Conservation (phyloP, 2,329 filamentous ascomycete genomes). For the Didymella pomorum region DNA sequence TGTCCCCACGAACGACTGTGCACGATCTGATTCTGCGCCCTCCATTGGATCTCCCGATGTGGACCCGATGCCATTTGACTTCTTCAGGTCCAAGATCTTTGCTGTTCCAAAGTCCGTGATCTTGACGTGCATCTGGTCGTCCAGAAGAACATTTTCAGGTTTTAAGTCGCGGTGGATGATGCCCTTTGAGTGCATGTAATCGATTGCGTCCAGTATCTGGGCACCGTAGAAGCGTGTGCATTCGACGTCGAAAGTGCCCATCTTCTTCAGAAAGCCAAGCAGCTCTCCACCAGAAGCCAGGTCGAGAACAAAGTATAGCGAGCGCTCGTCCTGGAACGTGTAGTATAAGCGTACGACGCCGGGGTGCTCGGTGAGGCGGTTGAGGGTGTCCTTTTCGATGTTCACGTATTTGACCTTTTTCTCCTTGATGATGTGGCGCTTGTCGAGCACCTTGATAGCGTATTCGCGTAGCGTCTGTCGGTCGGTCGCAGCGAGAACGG, state of each 20-base stretch:
- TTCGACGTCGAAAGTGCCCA: conserved; percentile 92
- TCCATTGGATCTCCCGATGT: conserved; percentile 61
- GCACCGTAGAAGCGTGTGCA: conserved; percentile 94
- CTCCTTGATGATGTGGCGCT: conserved; percentile 99
- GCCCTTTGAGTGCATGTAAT: conserved; percentile 96
- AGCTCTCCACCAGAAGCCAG: conserved; percentile 92
- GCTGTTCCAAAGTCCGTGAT: conserved; percentile 99
- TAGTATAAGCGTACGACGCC: conserved; percentile 97
- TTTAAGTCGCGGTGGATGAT: conserved; percentile 98
- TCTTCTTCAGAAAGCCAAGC: conserved; percentile 90
- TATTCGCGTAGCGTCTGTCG: conserved; percentile 95
- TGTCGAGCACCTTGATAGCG: conserved; percentile 97
- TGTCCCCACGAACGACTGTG: conserved; percentile 95
- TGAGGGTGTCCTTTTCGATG: conserved; percentile 98
- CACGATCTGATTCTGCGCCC: conserved; percentile 71
- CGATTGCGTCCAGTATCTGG: conserved; percentile 93
- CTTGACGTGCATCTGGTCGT: conserved; percentile 96
- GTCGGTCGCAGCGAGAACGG: conserved; percentile 90
- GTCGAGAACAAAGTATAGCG: conserved; percentile 95
- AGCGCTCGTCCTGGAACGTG: conserved; percentile 96
- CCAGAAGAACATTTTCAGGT: conserved; percentile 93
- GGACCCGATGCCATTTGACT: conserved; percentile 53
- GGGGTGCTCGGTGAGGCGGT: conserved; percentile 93
- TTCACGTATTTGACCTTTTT: conserved; percentile 99
- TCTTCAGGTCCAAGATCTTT: conserved; percentile 76